These are phyloP conservation scores for Monilinia fructigena DNA, from an alignment of 2,329 filamentous ascomycete species.

Conservation along the genomic window DNA sequence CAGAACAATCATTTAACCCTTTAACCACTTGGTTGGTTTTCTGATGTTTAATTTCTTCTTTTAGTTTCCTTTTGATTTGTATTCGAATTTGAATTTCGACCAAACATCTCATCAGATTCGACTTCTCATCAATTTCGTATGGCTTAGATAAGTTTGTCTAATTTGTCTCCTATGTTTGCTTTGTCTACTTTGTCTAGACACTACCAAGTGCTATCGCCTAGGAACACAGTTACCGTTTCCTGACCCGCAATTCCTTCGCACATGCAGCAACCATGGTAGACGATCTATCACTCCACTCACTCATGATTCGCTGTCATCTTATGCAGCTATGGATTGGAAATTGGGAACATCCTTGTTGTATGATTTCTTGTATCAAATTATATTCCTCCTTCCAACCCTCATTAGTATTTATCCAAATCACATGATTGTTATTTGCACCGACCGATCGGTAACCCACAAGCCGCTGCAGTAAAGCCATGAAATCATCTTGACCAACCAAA, in stretches of 20 bases:
- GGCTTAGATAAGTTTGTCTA: slow-evolving; percentile 18
- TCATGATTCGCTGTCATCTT: slow-evolving; percentile 21
- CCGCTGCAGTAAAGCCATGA: slow-evolving; percentile 22
- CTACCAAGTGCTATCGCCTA: slow-evolving; percentile 7
- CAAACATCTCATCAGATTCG: not conserved
- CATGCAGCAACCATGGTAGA: slow-evolving; percentile 9
- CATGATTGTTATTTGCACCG: slow-evolving; percentile 21
- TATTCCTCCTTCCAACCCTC: slow-evolving; percentile 15
- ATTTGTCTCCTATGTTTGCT: slow-evolving; percentile 4
- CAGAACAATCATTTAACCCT: slow-evolving; percentile 4
- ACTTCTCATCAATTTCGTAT: not conserved
- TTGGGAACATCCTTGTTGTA: slow-evolving; percentile 19
- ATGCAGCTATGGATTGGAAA: slow-evolving; percentile 11
- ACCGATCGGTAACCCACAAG: slow-evolving; percentile 20
- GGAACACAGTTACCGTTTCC: slow-evolving; percentile 2
- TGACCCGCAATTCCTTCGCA: slow-evolving; percentile 13
- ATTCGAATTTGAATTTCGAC: not conserved
- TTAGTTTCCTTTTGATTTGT: not conserved
- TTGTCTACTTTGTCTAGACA: slow-evolving; percentile 4
- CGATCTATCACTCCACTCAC: slow-evolving; percentile 20
- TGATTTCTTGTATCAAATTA: slow-evolving; percentile 8
- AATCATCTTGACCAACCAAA: slow-evolving; percentile 21
- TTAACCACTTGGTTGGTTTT: slow-evolving; percentile 1
- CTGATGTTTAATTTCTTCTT: not conserved
- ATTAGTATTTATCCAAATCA: slow-evolving; percentile 20